Conservation (phyloP, 441 rosid species). For the Euphorbia schlechtendalii region DNA sequence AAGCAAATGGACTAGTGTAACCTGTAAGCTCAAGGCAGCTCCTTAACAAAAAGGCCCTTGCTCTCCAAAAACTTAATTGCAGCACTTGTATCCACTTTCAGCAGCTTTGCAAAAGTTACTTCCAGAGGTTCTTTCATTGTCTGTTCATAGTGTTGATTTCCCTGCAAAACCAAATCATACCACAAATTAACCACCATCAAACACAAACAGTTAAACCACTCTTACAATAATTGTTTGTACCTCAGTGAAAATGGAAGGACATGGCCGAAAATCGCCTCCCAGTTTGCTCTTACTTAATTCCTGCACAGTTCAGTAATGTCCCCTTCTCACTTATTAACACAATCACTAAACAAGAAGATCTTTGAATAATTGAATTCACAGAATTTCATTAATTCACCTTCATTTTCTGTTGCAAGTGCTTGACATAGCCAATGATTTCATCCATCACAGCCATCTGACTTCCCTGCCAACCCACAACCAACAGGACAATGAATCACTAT, state of each 20-base stretch:
- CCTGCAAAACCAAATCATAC: conserved; percentile 29
- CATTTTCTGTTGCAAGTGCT: conserved; percentile 52
- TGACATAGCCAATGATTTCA: conserved; percentile 38
- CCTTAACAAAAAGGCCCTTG: conserved; percentile 47
- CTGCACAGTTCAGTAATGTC: conserved; percentile 31
- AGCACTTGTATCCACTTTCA: conserved; percentile 37
- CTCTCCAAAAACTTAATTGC: conserved; percentile 46
- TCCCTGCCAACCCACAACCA: conserved; percentile 21
- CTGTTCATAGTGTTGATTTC: conserved; percentile 46
- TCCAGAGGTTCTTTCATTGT: conserved; percentile 42
- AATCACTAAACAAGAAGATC: too few species aligned
- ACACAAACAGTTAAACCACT: not conserved
- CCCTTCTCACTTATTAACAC: conserved; percentile 6
- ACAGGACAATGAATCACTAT: too few species aligned
- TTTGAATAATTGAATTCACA: too few species aligned
- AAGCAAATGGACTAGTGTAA: conserved; percentile 12
- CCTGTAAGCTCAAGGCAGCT: conserved; percentile 28
- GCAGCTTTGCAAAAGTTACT: conserved; percentile 40
- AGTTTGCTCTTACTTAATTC: conserved; percentile 49
- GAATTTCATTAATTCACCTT: conserved; percentile 30
- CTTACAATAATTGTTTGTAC: conserved; percentile 21
- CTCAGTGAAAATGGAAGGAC: conserved; percentile 44
- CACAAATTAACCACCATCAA: not conserved
- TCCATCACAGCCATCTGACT: conserved; percentile 31
- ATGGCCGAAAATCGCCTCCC: conserved; percentile 31